Base-by-base conservation (phyloP, 495 filamentous ascomycete genomes). In the Xanthoparmelia taractica region DNA sequence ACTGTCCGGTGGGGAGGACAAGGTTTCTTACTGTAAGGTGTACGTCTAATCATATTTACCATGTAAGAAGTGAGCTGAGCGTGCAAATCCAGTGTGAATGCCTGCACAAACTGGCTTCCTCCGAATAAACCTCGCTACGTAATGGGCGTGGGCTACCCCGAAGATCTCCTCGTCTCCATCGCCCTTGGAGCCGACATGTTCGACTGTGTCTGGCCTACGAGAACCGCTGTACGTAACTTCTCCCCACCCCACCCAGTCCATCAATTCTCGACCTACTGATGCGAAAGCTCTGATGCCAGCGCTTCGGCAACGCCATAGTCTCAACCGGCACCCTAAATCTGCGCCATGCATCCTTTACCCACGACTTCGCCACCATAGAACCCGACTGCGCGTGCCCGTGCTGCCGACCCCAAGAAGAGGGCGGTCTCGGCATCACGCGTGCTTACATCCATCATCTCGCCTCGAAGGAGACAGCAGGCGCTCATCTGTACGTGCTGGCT, bases 131-230 rank as follows among this genome's bases (percentile, higher is more conserved):
- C 94, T 6, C 81, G 94, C 73, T 97, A 98, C 75, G 94, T 97
- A 41, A 97, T 98, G 95, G 94, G 94, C 20, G 91, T 98, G 66
- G 87, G 94, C 37, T 98, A 96, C 72, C 94, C 94, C 1, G 94
- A 97, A 72, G 94, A 98, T 73, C 78, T 98, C 59, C 79, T 98
- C 17, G 91, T 98, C 18, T 91, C 89, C 58, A 81, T 96, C 17
- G 94, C 94, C 15, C 82, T 98, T 8, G 94, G 94, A 7, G 94
- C 95, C 29, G 94, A 98, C 72, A 97, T 98, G 95, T 98, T 98
- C 73, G 94, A 98, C 76, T 98, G 95, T 70, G 94, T 97, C 8
- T 98, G 95, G 95, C 95, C 93, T 11, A 98, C 94, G 31, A 82
- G 94, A 47, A 97, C 94, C 31, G 94, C 95, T 17, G 85, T 84